Base-by-base conservation (phyloP, 768 basidiomycete genomes). In the Mycena haematopus region DNA sequence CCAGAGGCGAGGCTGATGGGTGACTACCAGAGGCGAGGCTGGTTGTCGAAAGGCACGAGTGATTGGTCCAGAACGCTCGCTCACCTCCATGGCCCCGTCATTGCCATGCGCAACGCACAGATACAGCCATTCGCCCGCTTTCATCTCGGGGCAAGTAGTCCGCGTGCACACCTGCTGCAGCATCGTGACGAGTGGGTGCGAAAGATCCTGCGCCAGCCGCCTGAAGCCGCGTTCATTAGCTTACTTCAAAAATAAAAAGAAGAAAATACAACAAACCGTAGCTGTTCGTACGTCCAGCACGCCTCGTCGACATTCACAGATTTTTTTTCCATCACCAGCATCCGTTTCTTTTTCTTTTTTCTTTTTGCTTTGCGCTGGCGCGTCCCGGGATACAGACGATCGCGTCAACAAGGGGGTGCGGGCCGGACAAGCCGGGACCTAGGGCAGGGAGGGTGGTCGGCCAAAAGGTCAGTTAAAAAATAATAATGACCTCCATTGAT, bases 31-130 rank as follows among this genome's bases (percentile, higher is more conserved):
- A n/a, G n/a, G n/a, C n/a, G n/a, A n/a, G n/a, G n/a, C n/a, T n/a
- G n/a, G n/a, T n/a, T n/a, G n/a, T n/a, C n/a, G n/a, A n/a, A n/a
- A n/a, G n/a, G n/a, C n/a, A n/a, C n/a, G n/a, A n/a, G n/a, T n/a
- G n/a, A n/a, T n/a, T n/a, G n/a, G n/a, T n/a, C n/a, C n/a, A n/a
- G n/a, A n/a, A n/a, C n/a, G n/a, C n/a, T n/a, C n/a, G n/a, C n/a
- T n/a, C n/a, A n/a, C n/a, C n/a, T n/a, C n/a, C n/a, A n/a, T n/a
- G n/a, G n/a, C n/a, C n/a, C n/a, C 9, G 29, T 96, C 96, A 98
- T 79, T 98, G 94, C 40, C 92, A 86, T 14, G 89, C 93, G 72
- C 96, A 99, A 96, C 95, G 68, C 96, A 99, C 7, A 98, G 78
- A 76, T 97, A 99, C 27, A 93, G 82, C 96, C 96, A 98, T 79